Evolutionary conservation across 768 basidiomycete genomes (phyloP).

Genomic region (Russula sp.): DNA sequence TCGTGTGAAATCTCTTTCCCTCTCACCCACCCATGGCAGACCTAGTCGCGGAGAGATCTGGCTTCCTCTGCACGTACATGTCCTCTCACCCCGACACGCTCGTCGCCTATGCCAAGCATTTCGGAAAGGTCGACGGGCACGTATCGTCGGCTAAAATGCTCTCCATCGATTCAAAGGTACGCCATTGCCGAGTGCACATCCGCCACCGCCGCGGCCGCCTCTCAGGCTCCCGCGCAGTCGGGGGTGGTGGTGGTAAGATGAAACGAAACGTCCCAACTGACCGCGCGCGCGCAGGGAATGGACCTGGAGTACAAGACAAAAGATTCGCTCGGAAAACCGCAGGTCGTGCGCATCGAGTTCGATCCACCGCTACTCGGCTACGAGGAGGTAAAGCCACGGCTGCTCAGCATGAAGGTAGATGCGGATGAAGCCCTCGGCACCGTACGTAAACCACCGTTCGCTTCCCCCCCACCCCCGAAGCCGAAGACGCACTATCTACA

Average conservation of each 20-base stretch:
- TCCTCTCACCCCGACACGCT: slow-evolving; percentile 75
- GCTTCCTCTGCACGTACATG: slow-evolving; percentile 81
- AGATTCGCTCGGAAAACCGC: slow-evolving; percentile 35
- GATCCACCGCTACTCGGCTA: slow-evolving; percentile 69
- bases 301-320: slow-evolving; percentile 55
- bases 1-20: neutral
- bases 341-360: slow-evolving; percentile 47
- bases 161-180: slow-evolving; percentile 57
- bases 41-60: slow-evolving; percentile 67
- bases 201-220: too few relatives aligned
- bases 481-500: too few relatives aligned
- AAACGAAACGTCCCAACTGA: too few relatives aligned
- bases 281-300: slow-evolving; percentile 46
- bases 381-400: slow-evolving; percentile 74
- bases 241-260: too few relatives aligned
- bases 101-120: slow-evolving; percentile 77
- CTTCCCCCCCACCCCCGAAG: neutral
- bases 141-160: slow-evolving; percentile 65
- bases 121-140: slow-evolving; percentile 50
- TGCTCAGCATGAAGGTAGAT: slow-evolving; percentile 72
- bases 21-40: slow-evolving; percentile 42
- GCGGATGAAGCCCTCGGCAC: slow-evolving; percentile 77
- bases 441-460: slow-evolving; percentile 35
- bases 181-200: slow-evolving; percentile 10
- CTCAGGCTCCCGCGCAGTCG: too few relatives aligned